phyloP scores from a whole-genome alignment of 768 basidiomycete species.

The Pleurotus eryngii region DNA sequence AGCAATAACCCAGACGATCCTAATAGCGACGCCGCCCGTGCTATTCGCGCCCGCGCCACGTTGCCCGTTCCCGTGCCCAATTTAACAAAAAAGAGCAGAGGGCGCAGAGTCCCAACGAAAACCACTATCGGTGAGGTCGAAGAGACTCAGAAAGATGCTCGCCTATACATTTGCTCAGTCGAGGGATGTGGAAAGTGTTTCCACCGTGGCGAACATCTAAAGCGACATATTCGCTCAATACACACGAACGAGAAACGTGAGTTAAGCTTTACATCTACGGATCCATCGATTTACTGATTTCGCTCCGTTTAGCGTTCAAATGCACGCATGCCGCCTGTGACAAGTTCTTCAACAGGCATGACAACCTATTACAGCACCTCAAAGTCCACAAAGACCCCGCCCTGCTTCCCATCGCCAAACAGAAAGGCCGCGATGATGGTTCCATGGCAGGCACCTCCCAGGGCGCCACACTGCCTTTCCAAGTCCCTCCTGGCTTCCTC shows the following conservation, averaged over 20 bases:
- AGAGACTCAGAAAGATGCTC: constrained; percentile 17
- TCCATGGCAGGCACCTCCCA: not conserved
- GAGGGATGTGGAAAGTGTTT: constrained; percentile 73
- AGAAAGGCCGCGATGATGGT: not conserved
- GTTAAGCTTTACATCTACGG: constrained; percentile 25
- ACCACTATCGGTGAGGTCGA: constrained; percentile 9
- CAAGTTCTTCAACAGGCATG: constrained; percentile 75
- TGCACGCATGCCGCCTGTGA: constrained; percentile 66
- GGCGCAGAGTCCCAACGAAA: constrained; percentile 68
- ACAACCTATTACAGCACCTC: constrained; percentile 78
- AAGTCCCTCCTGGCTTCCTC: not conserved
- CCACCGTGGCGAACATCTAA: constrained; percentile 71
- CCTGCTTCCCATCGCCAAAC: constrained; percentile 2
- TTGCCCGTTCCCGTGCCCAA: constrained; percentile 73
- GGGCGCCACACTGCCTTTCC: not conserved
- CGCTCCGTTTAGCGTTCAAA: constrained; percentile 52
- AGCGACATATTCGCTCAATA: constrained; percentile 71
- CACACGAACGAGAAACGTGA: constrained; percentile 77
- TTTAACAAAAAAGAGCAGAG: constrained; percentile 77
- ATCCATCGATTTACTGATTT: constrained; percentile 17
- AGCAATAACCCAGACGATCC: not conserved
- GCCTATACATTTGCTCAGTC: constrained; percentile 60
- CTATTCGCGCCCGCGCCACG: constrained; percentile 41
- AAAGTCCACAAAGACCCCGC: constrained; percentile 56
- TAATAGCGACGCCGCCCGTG: not conserved